A percentile compares a stretch with the other conserved stretches of the same genome.
Evolutionary conservation across 768 basidiomycete genomes (phyloP).

Genomic region (Agrocybe praecox): DNA sequence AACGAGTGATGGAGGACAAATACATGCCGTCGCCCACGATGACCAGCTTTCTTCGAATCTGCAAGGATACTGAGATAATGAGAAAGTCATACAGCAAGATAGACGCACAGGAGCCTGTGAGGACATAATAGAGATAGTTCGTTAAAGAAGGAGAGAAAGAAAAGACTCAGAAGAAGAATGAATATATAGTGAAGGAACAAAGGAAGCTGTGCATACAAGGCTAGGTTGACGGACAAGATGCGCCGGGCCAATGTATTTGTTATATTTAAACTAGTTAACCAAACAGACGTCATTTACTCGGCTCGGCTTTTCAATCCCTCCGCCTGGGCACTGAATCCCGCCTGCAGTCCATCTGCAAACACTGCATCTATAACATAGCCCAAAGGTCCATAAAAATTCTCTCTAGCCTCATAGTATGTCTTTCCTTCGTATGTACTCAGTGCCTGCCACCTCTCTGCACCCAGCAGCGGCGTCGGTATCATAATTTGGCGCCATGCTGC

Average conservation of each 20-base stretch:
- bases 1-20: slow-evolving; percentile 12
- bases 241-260: slow-evolving; percentile 16
- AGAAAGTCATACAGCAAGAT: background rate
- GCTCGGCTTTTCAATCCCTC: slow-evolving; percentile 20
- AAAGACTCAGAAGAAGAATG: slow-evolving; percentile 14
- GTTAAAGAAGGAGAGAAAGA: slow-evolving; percentile 4
- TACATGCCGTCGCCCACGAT: slow-evolving; percentile 93
- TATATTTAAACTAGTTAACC: slow-evolving; percentile 11
- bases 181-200: slow-evolving; percentile 21
- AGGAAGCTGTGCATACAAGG: slow-evolving; percentile 8
- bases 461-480: slow-evolving; percentile 25
- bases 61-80: slow-evolving; percentile 14
- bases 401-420: slow-evolving; percentile 33
- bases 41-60: slow-evolving; percentile 95
- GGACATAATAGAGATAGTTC: slow-evolving; percentile 28
- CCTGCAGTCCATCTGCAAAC: slow-evolving; percentile 21
- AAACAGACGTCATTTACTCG: slow-evolving; percentile 21
- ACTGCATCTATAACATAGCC: slow-evolving; percentile 23
- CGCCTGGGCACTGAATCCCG: slow-evolving; percentile 27
- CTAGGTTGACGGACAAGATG: slow-evolving; percentile 14
- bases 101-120: slow-evolving; percentile 64
- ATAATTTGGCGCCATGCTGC: slow-evolving; percentile 29
- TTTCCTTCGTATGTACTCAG: slow-evolving; percentile 23
- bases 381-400: slow-evolving; percentile 26
- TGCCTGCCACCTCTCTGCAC: slow-evolving; percentile 30